Base-by-base conservation (phyloP, 179 eudicot species). In the Sideroxylon spinosum region DNA sequence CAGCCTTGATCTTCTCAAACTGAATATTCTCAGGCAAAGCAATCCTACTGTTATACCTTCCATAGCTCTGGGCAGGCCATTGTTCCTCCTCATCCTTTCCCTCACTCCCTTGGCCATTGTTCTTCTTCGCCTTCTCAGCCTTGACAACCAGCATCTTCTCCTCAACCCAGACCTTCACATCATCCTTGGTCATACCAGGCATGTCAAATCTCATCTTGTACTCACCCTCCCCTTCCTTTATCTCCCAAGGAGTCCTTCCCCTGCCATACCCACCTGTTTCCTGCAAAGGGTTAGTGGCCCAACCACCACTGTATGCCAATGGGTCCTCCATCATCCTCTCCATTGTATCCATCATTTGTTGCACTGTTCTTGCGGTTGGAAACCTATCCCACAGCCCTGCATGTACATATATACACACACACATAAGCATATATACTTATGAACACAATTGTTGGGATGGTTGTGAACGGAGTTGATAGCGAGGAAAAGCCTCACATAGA, bases 271-370 rank as follows among this genome's bases (percentile, higher is more conserved):
- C 85, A 0, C 74, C 78, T 5, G 62, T 81, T 12, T 81, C 82
- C 4, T 52, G 32, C 0, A 82, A 23, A 0, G 64, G 22, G 17
- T n/a, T 14, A 13, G 83, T 49, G 0, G 89, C 70, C n/a, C 75
- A 62, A 84, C 81, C 55, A 17, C 76, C 71, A 32, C 67, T 76
- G 81, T 82, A 91, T 37, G 83, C 82, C 0, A 77, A 25, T 7
- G 95, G 92, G 56, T 91, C 95, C n/a, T 93, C 93, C 71, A 88
- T 80, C 20, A 93, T 26, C 32, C 96, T 89, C 65, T 93, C 92
- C 97, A 93, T 91, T 70, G 96, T 90, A 4, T 93, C 98, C 91
- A 93, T 82, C 98, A 91, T 91, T 66, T 93, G 96, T 16, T 89
- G 94, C 69, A 93, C 89, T 79, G 98, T 91, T 60, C 92, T 89